Evolutionary conservation across 139 green algal genomes (phyloP).

Genomic region (Volvox africanus): DNA sequence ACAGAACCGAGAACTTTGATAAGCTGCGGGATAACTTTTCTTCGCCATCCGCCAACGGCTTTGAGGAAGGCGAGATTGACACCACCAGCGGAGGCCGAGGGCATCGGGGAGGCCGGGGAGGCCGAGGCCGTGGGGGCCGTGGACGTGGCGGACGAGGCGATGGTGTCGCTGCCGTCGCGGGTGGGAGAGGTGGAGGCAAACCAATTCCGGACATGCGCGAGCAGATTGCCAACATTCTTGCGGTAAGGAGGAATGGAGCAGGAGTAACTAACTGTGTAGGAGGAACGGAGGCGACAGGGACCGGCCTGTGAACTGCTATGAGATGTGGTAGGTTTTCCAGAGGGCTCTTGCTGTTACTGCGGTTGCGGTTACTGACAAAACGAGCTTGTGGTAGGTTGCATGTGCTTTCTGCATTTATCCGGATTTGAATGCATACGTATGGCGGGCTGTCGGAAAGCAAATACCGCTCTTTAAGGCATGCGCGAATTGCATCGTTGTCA

Average conservation of each 20-base stretch:
- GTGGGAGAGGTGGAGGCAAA: conserved; percentile 5
- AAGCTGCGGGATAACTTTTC: conserved; percentile 11
- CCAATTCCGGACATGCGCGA: conserved; percentile 17
- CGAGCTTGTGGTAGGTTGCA: no score
- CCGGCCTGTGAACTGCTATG: no score
- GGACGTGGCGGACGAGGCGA: background rate
- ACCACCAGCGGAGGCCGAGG: background rate
- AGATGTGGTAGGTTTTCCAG: no score
- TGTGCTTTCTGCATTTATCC: no score
- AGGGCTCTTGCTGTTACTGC: no score
- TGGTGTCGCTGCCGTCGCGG: background rate
- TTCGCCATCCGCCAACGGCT: background rate
- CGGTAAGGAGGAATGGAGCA: background rate
- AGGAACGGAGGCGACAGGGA: no score
- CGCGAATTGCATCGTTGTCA: no score
- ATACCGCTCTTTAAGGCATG: no score
- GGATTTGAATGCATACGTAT: no score
- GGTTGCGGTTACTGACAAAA: no score
- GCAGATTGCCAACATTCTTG: conserved; percentile 61
- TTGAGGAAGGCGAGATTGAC: background rate
- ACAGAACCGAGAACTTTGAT: conserved; percentile 52
- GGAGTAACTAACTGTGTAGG: background rate
- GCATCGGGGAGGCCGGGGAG: background rate
- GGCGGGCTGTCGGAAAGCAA: no score
- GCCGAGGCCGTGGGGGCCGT: background rate